Base-by-base conservation (phyloP, 371 early-diverging fungal genomes). In the Entomophthora muscae region DNA sequence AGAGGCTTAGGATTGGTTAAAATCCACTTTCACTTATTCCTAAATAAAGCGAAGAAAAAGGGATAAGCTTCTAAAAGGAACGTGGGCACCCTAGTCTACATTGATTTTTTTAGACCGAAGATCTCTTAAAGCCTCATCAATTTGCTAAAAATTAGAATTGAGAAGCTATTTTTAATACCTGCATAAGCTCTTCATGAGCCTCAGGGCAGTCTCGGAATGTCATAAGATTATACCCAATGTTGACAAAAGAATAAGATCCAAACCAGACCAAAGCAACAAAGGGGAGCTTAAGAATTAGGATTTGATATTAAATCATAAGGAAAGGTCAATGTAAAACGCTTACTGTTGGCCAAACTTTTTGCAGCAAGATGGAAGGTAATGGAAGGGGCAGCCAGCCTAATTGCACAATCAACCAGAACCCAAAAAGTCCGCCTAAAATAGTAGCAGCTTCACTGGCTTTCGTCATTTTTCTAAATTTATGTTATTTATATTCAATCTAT, bases 161-260 rank as follows among this genome's bases (percentile, higher is more conserved):
- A 62, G 53, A 52, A 42, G 30, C n/a, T 3, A 32, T n/a, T 63
- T 30, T 58, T 17, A 73, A 66, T 83, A 89, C 89, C 68, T 68
- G 64, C 77, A 84, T 78, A 22, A 93, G 78, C 65, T 85, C 85
- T 53, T 79, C 74, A 71, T 84, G 84, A 13, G 91, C 94, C 59
- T 84, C 90, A 54, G 90, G 90, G 71, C 91, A 90, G 64, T 93
- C 91, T 32, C 90, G 81, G 75, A 93, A 93, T 0, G 85, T 88
- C 67, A 88, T 70, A 64, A 93, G 76, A 57, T 84, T 83, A 65
- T 79, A 89, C 12, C 94, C 94, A 66, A 93, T 81, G 67, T 82
- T 83, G 27, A 78, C 79, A 22, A 93, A 81, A 55, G 86, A 83
- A 70, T 90, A 90, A 28, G 90, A 79, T 1, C 91, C 91, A 66